A percentile compares a stretch with the other conserved stretches of the same genome.
Conservation (phyloP, 148 eudicot genomes). For the Arbutus unedo region DNA sequence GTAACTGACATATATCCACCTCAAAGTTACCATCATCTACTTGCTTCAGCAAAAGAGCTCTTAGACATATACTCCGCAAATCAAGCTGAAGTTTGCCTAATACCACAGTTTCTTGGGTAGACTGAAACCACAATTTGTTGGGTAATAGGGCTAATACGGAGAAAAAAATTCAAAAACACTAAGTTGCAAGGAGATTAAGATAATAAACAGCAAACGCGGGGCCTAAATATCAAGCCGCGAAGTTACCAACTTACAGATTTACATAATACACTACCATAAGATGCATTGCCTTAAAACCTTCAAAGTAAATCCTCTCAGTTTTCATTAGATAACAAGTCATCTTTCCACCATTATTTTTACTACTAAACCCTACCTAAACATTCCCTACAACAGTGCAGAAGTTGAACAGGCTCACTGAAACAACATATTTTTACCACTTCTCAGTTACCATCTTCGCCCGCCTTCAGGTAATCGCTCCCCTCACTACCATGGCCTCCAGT, state of each 20-base stretch:
- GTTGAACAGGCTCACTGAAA: not conserved
- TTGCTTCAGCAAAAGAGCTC: not conserved
- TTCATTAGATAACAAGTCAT: constrained; percentile 12
- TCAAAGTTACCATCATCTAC: not conserved
- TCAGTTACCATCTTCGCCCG: constrained; percentile 66
- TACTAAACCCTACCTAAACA: constrained; percentile 14
- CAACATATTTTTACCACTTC: not conserved
- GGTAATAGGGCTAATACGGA: not conserved
- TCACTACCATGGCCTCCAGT: constrained; percentile 36
- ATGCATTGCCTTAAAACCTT: constrained; percentile 11
- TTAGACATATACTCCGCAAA: not conserved
- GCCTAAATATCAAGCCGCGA: not conserved
- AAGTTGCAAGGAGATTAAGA: not conserved
- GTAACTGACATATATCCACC: too few species aligned
- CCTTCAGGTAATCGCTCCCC: constrained; percentile 75
- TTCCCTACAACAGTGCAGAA: constrained; percentile 6
- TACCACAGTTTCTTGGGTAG: not conserved
- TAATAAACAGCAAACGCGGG: not conserved
- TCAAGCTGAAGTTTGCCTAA: not conserved
- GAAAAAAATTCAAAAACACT: not conserved
- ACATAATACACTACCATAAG: constrained; percentile 15
- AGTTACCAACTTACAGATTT: constrained; percentile 12
- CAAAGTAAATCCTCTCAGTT: not conserved
- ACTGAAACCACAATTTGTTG: not conserved
- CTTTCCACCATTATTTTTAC: not conserved